A percentile compares a stretch with the other conserved stretches of the same genome.
These are phyloP conservation scores for Musa itinerans DNA, from an alignment of 176 grass and related monocot genomes.

Conservation along the genomic window DNA sequence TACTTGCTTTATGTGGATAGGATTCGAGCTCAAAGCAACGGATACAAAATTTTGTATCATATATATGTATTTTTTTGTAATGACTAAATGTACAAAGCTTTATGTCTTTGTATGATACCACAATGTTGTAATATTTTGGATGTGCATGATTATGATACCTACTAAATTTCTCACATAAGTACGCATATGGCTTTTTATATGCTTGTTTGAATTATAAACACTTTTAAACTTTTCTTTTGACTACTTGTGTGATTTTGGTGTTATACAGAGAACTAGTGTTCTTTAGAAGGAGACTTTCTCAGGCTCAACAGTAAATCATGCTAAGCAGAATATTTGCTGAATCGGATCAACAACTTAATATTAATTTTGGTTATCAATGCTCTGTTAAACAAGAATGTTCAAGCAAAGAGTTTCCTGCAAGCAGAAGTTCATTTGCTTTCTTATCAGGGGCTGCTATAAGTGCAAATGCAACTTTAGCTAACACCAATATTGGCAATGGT, in stretches of 20 bases:
- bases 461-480: conserved; percentile 88
- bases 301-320: background rate
- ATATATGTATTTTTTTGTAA: too few species aligned
- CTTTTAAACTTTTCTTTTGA: background rate
- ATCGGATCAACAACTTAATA: conserved; percentile 8
- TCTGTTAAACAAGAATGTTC: background rate
- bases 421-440: conserved; percentile 73
- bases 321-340: conserved; percentile 8
- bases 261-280: background rate
- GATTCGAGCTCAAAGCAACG: background rate
- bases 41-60: too few species aligned
- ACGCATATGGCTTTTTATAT: too few species aligned
- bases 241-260: background rate
- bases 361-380: conserved; percentile 6
- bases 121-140: too few species aligned
- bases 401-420: conserved; percentile 11
- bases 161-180: too few species aligned
- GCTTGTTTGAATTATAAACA: background rate
- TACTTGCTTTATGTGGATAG: background rate
- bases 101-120: too few species aligned
- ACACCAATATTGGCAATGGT: conserved; percentile 91
- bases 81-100: too few species aligned
- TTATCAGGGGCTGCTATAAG: conserved; percentile 91
- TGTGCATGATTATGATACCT: too few species aligned
- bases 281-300: background rate